phyloP scores from a whole-genome alignment of 1,284 basidiomycete species.

The Grifola frondosa region DNA sequence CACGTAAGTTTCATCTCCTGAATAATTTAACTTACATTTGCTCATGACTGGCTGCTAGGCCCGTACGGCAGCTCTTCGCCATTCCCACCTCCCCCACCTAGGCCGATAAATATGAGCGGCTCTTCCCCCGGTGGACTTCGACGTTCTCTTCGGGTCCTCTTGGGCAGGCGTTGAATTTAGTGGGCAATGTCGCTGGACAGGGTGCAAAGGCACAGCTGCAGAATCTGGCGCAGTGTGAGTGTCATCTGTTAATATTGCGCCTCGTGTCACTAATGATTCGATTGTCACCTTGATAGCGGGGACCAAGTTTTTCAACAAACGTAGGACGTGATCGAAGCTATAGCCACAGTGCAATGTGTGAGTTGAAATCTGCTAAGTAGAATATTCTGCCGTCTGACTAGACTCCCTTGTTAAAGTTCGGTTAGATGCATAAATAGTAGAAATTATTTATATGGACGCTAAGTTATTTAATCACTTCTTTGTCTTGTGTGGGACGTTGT shows the following conservation, averaged over 20 bases:
- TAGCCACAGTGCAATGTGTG: not conserved
- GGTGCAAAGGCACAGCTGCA: constrained; percentile 20
- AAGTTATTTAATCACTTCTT: too few species aligned
- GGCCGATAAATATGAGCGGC: too few species aligned
- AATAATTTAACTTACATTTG: not conserved
- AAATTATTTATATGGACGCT: too few species aligned
- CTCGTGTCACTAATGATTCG: constrained; percentile 3
- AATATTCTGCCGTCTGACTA: not conserved
- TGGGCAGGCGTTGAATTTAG: constrained; percentile 17
- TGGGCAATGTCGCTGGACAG: constrained; percentile 18
- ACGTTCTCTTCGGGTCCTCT: constrained; percentile 17
- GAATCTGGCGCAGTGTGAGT: constrained; percentile 26
- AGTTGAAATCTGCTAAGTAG: not conserved
- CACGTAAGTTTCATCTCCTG: constrained; percentile 16
- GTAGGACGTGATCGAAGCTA: constrained; percentile 6
- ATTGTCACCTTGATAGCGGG: constrained; percentile 7
- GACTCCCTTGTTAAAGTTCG: constrained; percentile 6
- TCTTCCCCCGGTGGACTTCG: too few species aligned
- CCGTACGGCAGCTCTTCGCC: constrained; percentile 17
- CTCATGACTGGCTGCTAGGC: constrained; percentile 5
- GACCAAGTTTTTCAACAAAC: constrained; percentile 19
- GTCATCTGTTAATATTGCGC: not conserved
- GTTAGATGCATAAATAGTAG: constrained; percentile 8
- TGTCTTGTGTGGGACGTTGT: too few species aligned
- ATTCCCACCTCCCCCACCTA: constrained; percentile 11